Conservation (phyloP, 352 stramenopile species). For the Pythium brassicae region DNA sequence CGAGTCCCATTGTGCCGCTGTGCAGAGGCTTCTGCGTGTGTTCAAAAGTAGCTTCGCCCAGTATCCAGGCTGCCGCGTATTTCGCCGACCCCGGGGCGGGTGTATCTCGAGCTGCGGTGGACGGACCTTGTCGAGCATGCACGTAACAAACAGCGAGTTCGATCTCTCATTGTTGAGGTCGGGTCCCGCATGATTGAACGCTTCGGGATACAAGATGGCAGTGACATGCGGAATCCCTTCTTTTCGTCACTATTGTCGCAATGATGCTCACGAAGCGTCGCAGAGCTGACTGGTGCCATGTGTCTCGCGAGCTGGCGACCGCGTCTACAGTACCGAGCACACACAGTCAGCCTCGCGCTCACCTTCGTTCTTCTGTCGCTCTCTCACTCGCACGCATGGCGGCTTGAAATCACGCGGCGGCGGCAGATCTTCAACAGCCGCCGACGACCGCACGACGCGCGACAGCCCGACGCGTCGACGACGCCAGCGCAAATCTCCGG, state of each 20-base stretch:
- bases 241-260: conserved; percentile 79
- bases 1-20: too few species aligned
- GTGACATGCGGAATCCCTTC: conserved; percentile 33
- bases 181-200: too few species aligned
- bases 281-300: too few species aligned
- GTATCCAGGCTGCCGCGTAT: too few species aligned
- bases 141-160: too few species aligned
- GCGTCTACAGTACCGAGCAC: conserved; percentile 7
- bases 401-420: neutral
- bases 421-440: conserved; percentile 2
- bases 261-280: conserved; percentile 17
- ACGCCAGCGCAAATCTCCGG: neutral
- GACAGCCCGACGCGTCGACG: neutral
- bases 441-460: neutral
- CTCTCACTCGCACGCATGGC: neutral
- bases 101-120: too few species aligned
- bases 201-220: too few species aligned
- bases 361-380: neutral
- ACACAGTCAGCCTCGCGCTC: neutral
- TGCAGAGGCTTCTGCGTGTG: too few species aligned
- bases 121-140: too few species aligned
- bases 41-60: too few species aligned
- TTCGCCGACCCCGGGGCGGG: too few species aligned
- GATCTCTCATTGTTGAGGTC: too few species aligned
- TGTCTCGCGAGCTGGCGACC: conserved; percentile 1